Evolutionary conservation across 2,329 filamentous ascomycete genomes (phyloP), one percentile per base, ranked within the genome.

Genomic region (Aaosphaeria arxii): DNA sequence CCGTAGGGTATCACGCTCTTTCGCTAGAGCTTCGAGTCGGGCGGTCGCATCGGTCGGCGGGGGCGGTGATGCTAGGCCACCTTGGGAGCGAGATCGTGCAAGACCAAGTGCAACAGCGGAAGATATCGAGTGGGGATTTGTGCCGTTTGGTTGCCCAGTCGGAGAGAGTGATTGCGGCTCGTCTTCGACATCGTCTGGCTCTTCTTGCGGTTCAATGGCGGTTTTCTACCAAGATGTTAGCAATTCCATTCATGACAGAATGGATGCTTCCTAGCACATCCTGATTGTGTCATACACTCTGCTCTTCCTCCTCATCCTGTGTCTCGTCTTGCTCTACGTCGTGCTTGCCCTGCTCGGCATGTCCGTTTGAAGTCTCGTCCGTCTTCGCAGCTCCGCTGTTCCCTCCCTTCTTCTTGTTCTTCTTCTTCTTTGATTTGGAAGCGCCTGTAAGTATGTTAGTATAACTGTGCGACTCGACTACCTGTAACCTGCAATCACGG

Each of bases 1-100:
- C 50, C 88, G 81, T 40, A 96, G 75, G 43, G 84, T 85, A 68
- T 94, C 88, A 48, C 89, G 82, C 68, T 95, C 90, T 66, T 89
- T 83, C 50, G 88, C 84, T 74, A 95, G 86, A 45, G 86, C 86
- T 63, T 92, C 88, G 44, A 91, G 75, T 44, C 81, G 75, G 35
- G 76, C 74, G 73, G 80, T 63, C 4, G 70, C 77, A 48, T 76
- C 71, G 75, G 64, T 61, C 2, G 62, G 57, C 5, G 64, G 61
- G 13, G 64, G 63, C 13, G 67, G 64, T 4, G 61, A 54, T 11
- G 65, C 64, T 31, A 69, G 51, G 6, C 62, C 63, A 51, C 66
- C 63, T 47, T 66, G 62, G 17, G 65, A 69, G 41, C 66, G 63
- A 43, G 66, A 69, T 46, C 67, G 57, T 29, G 64, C 57, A 29